Evolutionary conservation across 495 filamentous ascomycete genomes (phyloP), one percentile per base, ranked within the genome.

Genomic region (Pyrenula aspistea): DNA sequence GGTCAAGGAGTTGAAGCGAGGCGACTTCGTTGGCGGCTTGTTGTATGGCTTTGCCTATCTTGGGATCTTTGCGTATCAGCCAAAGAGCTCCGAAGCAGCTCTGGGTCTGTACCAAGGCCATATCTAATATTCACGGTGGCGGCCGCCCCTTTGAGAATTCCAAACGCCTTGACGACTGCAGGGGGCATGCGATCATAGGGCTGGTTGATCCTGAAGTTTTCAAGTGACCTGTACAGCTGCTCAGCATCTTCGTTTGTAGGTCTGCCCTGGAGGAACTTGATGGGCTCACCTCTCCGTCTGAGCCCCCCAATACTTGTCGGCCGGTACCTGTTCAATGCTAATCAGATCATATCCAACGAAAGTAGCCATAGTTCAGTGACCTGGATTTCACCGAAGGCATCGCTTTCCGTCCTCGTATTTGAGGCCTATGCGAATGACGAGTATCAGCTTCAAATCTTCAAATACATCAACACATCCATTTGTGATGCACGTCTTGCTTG

Each of bases 171-270:
- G 60, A 98, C 76, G 58, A 98, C 84, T 0, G 91, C 86, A 58
- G 89, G 86, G 51, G 93, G 94, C 92, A 98, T 97, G 67, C 93
- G 90, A 68, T 98, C 93, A 70, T 94, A 88, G 58, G 94, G 93
- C 76, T 98, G 93, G 72, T 97, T 97, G 82, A 98, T 97, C 67
- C 86, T 84, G 79, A 98, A 98, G 77, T 98, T 98, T 67, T 85
- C 85, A 71, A 98, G 78, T 48, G 94, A 97, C 54, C 79, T 82
- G 55, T 67, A 52, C 12, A 15, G 21, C 55, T 53, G 51, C 59
- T 65, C 57, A 66, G 60, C 47, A 60, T 60, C 50, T 22, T 25
- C 21, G 23, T 4, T 49, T 24, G 19, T 20, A 31, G 49, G 21
- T 49, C n/a, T 24, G 53, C 31, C 22, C 15, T 25, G 47, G 25